Percentiles rank a stretch among this genome's conserved stretches.
These are phyloP conservation scores for Trametes punicea DNA, from an alignment of 768 basidiomycete genomes.

Conservation along the genomic window DNA sequence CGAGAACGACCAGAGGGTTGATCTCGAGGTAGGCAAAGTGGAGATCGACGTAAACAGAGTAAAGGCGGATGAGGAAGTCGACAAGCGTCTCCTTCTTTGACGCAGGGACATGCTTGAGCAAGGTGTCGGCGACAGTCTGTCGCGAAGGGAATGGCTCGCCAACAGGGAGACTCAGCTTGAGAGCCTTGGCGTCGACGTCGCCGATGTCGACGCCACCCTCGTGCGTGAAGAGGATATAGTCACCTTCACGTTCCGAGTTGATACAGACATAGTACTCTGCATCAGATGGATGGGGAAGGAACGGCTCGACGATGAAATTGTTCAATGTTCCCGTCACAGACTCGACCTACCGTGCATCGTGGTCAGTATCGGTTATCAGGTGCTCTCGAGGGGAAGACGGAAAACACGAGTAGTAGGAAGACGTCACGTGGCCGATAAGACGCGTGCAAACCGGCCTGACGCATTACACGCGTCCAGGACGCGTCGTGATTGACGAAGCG, in stretches of 20 bases:
- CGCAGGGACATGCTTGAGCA: conserved; percentile 80
- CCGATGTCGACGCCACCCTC: conserved; percentile 99
- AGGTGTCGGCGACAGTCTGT: conserved; percentile 65
- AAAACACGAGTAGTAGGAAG: not conserved
- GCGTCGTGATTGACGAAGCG: conserved; percentile 7
- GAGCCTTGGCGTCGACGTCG: conserved; percentile 96
- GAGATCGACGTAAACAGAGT: conserved; percentile 96
- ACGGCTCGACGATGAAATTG: conserved; percentile 99
- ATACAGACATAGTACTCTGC: conserved; percentile 99
- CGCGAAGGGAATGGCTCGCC: conserved; percentile 77
- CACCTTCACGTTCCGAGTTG: conserved; percentile 91
- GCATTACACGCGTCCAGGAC: conserved; percentile 5
- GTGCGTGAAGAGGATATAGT: conserved; percentile 97
- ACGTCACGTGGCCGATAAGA: conserved; percentile 10
- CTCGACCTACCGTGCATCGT: conserved; percentile 63
- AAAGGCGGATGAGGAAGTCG: conserved; percentile 93
- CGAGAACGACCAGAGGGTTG: conserved; percentile 95
- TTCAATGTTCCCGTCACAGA: conserved; percentile 90
- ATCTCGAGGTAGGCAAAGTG: conserved; percentile 99
- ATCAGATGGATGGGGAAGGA: conserved; percentile 90
- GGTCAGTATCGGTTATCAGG: conserved; percentile 18
- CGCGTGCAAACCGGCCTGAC: conserved; percentile 14
- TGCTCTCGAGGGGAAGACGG: not conserved
- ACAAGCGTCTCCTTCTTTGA: conserved; percentile 87
- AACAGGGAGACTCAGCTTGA: conserved; percentile 83